phyloP scores from a whole-genome alignment of 2,329 filamentous ascomycete species.

The Paecilomyces fulvus region DNA sequence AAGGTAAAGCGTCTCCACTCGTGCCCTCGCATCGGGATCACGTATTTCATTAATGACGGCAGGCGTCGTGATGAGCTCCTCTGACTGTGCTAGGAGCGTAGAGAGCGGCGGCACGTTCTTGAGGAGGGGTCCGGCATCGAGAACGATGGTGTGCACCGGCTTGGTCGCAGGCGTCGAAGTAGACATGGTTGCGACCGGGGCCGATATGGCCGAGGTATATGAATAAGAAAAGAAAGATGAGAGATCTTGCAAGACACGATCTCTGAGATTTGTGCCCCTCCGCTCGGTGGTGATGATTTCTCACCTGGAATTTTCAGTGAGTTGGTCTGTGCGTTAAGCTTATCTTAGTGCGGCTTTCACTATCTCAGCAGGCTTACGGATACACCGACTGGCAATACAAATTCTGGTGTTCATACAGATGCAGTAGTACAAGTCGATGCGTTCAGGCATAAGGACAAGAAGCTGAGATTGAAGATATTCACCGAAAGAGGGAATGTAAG shows the following conservation, averaged over 20 bases:
- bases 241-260: constrained; percentile 1
- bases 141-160: constrained; percentile 70
- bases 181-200: constrained; percentile 11
- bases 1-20: constrained; percentile 74
- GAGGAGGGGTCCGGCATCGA: constrained; percentile 89
- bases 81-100: constrained; percentile 67
- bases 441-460: too few relatives aligned
- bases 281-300: constrained; percentile 1
- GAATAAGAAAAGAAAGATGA: not conserved
- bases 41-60: constrained; percentile 80
- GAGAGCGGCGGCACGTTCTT: constrained; percentile 84
- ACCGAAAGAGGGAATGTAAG: too few relatives aligned
- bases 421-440: too few relatives aligned
- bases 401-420: too few relatives aligned
- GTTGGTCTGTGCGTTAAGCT: constrained; percentile 28
- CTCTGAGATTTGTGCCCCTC: not conserved
- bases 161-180: constrained; percentile 40
- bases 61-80: constrained; percentile 73
- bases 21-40: constrained; percentile 68
- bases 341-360: constrained; percentile 25
- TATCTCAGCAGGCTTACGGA: not conserved
- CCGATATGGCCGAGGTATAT: not conserved
- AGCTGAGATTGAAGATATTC: too few relatives aligned
- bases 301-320: constrained; percentile 20
- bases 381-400: too few relatives aligned